These are phyloP conservation scores for Scedosporium aurantiacum DNA, from an alignment of 2,329 filamentous ascomycete genomes.

Conservation along the genomic window DNA sequence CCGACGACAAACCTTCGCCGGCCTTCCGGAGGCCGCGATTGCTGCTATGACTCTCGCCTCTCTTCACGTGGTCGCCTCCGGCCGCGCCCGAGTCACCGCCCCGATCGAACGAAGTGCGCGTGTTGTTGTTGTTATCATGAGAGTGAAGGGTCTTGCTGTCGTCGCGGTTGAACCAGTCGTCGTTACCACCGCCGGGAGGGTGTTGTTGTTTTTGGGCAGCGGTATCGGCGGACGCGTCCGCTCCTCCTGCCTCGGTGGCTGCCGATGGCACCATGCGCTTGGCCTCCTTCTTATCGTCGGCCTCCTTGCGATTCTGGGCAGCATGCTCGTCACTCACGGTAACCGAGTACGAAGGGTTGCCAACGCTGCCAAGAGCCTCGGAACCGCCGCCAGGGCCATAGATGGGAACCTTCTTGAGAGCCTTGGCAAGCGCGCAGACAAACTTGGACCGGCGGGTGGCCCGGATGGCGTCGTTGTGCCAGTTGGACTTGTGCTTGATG, in stretches of 20 bases:
- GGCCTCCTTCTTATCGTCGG: conserved; percentile 49
- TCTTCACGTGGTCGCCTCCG: not conserved
- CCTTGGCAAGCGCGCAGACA: conserved; percentile 83
- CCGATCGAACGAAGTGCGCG: not conserved
- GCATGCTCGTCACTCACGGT: conserved; percentile 61
- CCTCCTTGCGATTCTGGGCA: conserved; percentile 43
- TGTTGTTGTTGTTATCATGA: not conserved
- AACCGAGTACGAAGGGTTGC: conserved; percentile 74
- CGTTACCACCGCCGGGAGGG: not conserved
- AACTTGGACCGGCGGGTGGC: conserved; percentile 83
- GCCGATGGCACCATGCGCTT: conserved; percentile 50
- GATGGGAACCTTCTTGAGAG: conserved; percentile 80
- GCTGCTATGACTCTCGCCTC: conserved; percentile 31
- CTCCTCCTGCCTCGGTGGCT: conserved; percentile 16
- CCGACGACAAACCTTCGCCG: conserved; percentile 30
- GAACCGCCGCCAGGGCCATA: conserved; percentile 65
- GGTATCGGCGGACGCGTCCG: conserved; percentile 8
- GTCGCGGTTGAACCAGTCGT: conserved; percentile 1
- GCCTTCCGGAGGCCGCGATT: conserved; percentile 38
- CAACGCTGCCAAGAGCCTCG: conserved; percentile 50
- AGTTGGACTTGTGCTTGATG: conserved; percentile 87
- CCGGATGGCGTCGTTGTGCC: conserved; percentile 77
- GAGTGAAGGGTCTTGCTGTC: not conserved
- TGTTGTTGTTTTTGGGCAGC: not conserved
- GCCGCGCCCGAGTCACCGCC: not conserved